Evolutionary conservation across 2,329 filamentous ascomycete species (phyloP).

Genomic region (Neonectria ditissima): DNA sequence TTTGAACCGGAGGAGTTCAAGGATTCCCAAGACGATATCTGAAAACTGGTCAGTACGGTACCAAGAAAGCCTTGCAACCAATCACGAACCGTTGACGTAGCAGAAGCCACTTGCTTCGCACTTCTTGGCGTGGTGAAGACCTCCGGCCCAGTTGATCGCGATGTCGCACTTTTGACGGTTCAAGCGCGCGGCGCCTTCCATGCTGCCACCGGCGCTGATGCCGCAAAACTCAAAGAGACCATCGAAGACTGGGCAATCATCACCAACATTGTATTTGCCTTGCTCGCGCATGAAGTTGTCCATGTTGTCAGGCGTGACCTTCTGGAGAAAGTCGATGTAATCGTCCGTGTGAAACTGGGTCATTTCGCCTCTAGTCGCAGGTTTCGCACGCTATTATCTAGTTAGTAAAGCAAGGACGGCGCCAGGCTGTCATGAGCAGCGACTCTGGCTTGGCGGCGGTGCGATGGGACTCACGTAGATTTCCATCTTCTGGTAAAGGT

Average conservation of each 20-base stretch:
- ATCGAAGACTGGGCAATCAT: conserved; percentile 97
- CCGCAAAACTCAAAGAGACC: conserved; percentile 97
- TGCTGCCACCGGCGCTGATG: conserved; percentile 91
- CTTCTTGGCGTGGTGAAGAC: conserved; percentile 97
- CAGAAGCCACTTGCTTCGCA: conserved; percentile 97
- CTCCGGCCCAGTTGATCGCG: conserved; percentile 98
- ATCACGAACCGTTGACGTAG: conserved; percentile 87
- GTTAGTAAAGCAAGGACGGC: conserved; percentile 46
- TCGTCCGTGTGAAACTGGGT: conserved; percentile 94
- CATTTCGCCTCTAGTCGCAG: conserved; percentile 89
- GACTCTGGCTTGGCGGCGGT: conserved; percentile 1
- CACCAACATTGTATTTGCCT: conserved; percentile 92
- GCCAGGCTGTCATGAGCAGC: not conserved
- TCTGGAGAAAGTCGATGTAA: conserved; percentile 94
- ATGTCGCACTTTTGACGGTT: conserved; percentile 95
- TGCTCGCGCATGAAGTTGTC: conserved; percentile 92
- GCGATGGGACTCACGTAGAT: conserved; percentile 78
- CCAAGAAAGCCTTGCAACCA: not conserved
- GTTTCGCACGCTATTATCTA: conserved; percentile 76
- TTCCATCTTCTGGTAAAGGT: conserved; percentile 96
- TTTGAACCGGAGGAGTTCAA: conserved; percentile 90
- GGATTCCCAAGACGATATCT: conserved; percentile 96
- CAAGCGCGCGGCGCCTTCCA: conserved; percentile 91
- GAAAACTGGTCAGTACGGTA: conserved; percentile 36
- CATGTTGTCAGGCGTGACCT: conserved; percentile 99